Base-by-base conservation (phyloP, 345 rosid species). In the Limnanthes douglasii region DNA sequence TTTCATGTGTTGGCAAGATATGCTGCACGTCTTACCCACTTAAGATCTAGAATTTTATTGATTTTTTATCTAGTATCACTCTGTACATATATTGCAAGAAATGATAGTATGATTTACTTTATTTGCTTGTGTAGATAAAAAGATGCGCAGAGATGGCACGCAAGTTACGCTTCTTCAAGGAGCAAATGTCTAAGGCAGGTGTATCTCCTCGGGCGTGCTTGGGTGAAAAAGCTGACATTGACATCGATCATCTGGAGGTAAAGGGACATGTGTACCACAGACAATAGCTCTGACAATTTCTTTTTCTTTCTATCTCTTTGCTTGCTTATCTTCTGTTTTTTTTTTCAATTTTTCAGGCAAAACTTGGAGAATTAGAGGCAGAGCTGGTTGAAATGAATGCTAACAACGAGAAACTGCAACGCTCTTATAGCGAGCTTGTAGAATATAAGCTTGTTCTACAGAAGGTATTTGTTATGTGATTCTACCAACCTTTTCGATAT, bases 101-200 rank as follows among this genome's bases (percentile, higher is more conserved):
- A 7, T 30, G 40, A 41, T 43, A 9, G 14, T 51, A 3, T 25
- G 6, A 12, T 10, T 33, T 21, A 36, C 10, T n/a, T 4, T 18
- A 34, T 40, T 31, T 4, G 15, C 31, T 17, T 24, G 0, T 57
- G 48, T 24, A 90, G 98, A 68, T 90, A 3, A 84, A 84, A 84
- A 80, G 61, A 69, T 64, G 69, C 41, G 96, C 75, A 41, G 98
- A 90, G 71, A 90, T 81, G 94, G 79, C 94, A 0, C 70, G 98
- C 17, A 90, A 80, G 45, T 56, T 84, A 16, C 78, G 75, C 2
- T 80, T 70, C 67, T 80, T 90, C 63, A 84, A 61, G 66, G 93
- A 84, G 44, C 98, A 80, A 62, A 90, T 84, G 85, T 62, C 57
- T 15, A 80, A 73, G 67, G 85, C 85, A 7, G 88, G 80, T 29